phyloP scores from a whole-genome alignment of 129 eudicot genomes.

The Heracleum sosnowskyi region DNA sequence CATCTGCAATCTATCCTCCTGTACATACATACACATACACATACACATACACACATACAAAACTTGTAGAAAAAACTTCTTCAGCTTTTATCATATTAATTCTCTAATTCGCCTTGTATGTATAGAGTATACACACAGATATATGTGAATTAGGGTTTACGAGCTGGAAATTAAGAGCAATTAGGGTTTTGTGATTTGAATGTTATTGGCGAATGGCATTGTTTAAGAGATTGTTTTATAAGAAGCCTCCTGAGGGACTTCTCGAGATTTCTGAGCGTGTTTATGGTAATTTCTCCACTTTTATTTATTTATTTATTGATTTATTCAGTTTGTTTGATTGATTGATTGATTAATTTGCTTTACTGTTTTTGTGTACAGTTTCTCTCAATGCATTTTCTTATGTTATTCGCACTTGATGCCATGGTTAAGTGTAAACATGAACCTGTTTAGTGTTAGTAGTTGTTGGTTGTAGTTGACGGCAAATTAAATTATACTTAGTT shows the following conservation, averaged over 20 bases:
- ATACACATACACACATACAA: background rate
- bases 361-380: background rate
- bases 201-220: slow-evolving; percentile 44
- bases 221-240: slow-evolving; percentile 61
- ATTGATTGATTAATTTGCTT: background rate
- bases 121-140: background rate
- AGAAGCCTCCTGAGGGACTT: slow-evolving; percentile 92
- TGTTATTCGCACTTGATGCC: background rate
- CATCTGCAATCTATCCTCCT: background rate
- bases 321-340: background rate
- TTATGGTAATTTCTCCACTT: slow-evolving; percentile 40
- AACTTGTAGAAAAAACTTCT: background rate
- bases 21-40: background rate
- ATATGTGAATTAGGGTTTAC: background rate
- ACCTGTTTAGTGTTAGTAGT: background rate
- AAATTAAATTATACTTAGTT: background rate
- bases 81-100: background rate
- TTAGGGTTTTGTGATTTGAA: slow-evolving; percentile 27
- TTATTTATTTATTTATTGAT: background rate
- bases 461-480: background rate
- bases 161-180: background rate
- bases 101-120: background rate
- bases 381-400: background rate
- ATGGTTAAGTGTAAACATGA: background rate
- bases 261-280: slow-evolving; percentile 84